Base-by-base conservation (phyloP, 192 early-diverging fungal genomes). In the Coemansia sp. region DNA sequence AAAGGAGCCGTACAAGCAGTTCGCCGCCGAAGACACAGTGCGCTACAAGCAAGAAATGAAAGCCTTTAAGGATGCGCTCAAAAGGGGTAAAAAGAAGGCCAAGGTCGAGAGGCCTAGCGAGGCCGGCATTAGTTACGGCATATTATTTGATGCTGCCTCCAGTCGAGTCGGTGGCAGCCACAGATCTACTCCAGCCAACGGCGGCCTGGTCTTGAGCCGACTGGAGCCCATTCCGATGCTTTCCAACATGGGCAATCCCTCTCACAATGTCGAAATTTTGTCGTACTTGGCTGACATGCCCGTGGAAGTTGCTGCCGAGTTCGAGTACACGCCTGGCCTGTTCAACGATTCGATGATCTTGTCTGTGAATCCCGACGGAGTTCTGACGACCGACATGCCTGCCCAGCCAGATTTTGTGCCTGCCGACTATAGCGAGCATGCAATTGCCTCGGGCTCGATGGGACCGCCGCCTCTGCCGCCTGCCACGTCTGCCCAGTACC, bases 41-140 rank as follows among this genome's bases (percentile, higher is more conserved):
- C 79, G 91, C 17, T 92, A 93, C 71, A 91, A 90, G 35, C 71
- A 73, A 39, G 89, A 92, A 64, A 91, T 88, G 83, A 74, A 86
- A 64, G 49, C 49, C 7, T 86, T 86, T 53, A 64, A 59, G 74
- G 74, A 78, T 62, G 43, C 61, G 3, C 35, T 43, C 2, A 72
- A 65, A 40, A 64, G 41, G 27, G 58, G 60, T 3, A 53, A 70
- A 25, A 46, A 71, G 40, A 57, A 63, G 41, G 12, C 37, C 47
- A 64, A 38, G 62, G 14, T 4, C 27, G 60, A 67, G 9, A 38
- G 6, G 43, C 27, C 22, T 24, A 11, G 45, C 22, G 45, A 47
- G 9, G 22, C 45, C 6, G 45, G 51, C 12, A 12, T 54, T 17
- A 25, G 27, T 12, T 54, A 29, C 5, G 29, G 51, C 29, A 6